These are phyloP conservation scores for Aureoboletus auriporus DNA, from an alignment of 768 basidiomycete species.

Conservation along the genomic window DNA sequence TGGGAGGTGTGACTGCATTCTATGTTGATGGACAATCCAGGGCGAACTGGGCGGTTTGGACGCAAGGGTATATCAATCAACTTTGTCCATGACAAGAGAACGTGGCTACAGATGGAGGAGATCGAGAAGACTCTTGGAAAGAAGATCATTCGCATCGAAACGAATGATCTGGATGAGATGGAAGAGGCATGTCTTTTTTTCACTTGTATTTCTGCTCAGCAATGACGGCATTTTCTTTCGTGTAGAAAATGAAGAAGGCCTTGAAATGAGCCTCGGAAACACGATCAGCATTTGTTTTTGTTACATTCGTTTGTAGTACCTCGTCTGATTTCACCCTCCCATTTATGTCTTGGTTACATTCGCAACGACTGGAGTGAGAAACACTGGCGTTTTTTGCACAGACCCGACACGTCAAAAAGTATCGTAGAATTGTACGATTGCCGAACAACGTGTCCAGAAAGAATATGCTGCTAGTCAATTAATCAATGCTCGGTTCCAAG, in stretches of 20 bases:
- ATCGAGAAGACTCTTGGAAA: constrained; percentile 79
- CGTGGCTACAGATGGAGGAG: constrained; percentile 85
- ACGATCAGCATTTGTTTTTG: no score
- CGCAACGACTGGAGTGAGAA: no score
- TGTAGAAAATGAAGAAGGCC: constrained; percentile 79
- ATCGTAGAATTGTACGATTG: no score
- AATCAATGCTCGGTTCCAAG: no score
- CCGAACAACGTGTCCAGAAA: no score
- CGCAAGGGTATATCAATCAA: constrained; percentile 96
- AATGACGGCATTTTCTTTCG: background rate
- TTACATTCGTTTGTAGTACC: background rate
- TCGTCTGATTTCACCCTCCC: background rate
- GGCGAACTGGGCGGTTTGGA: constrained; percentile 96
- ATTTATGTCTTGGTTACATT: background rate
- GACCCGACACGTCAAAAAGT: no score
- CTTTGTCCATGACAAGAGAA: constrained; percentile 88
- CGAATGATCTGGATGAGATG: constrained; percentile 89
- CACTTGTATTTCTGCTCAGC: background rate
- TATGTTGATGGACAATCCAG: constrained; percentile 38
- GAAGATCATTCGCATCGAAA: constrained; percentile 83
- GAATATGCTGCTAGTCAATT: no score
- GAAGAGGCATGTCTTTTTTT: constrained; percentile 61
- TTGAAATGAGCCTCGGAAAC: constrained; percentile 45
- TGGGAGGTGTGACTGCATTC: background rate
- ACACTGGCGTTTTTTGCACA: no score